Percentiles rank a stretch among this genome's conserved stretches.
Evolutionary conservation across 2,329 filamentous ascomycete species (phyloP).

Genomic region (Penicillium psychrosexuale): DNA sequence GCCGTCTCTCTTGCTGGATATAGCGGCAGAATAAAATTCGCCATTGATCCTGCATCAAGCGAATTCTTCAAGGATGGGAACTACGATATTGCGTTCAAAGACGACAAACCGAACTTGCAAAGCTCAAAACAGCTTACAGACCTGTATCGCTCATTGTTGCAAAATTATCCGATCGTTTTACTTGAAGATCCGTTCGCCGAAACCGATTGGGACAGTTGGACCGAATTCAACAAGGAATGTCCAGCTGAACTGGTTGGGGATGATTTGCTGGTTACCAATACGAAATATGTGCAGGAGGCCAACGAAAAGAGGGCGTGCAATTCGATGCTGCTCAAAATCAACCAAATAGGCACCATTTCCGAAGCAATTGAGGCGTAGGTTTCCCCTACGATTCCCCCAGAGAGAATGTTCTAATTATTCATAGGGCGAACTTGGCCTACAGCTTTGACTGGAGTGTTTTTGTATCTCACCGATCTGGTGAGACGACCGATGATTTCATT

Average conservation of each 20-base stretch:
- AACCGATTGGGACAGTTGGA: constrained; percentile 41
- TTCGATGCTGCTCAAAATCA: constrained; percentile 43
- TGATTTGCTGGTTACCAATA: constrained; percentile 43
- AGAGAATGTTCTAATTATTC: background rate
- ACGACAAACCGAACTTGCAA: constrained; percentile 20
- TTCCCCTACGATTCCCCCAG: background rate
- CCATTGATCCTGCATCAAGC: constrained; percentile 42
- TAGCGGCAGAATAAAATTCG: constrained; percentile 37
- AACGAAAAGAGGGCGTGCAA: constrained; percentile 42
- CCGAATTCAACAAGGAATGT: constrained; percentile 34
- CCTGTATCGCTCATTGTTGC: constrained; percentile 33
- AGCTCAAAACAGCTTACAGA: constrained; percentile 27
- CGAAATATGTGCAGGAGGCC: constrained; percentile 34
- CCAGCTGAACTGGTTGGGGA: constrained; percentile 42
- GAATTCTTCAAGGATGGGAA: constrained; percentile 37
- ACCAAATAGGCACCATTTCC: constrained; percentile 45
- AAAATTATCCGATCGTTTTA: constrained; percentile 39
- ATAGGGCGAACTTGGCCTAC: constrained; percentile 31
- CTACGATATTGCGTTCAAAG: constrained; percentile 44
- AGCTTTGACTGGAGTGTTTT: constrained; percentile 42
- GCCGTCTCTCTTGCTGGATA: constrained; percentile 30
- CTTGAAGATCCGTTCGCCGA: constrained; percentile 45
- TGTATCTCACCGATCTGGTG: constrained; percentile 44
- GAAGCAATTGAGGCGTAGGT: constrained; percentile 42
- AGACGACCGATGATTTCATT: constrained; percentile 47